A percentile compares a stretch with the other conserved stretches of the same genome.
Conservation (phyloP, 164 flowering plant species). For the Sedum album region DNA sequence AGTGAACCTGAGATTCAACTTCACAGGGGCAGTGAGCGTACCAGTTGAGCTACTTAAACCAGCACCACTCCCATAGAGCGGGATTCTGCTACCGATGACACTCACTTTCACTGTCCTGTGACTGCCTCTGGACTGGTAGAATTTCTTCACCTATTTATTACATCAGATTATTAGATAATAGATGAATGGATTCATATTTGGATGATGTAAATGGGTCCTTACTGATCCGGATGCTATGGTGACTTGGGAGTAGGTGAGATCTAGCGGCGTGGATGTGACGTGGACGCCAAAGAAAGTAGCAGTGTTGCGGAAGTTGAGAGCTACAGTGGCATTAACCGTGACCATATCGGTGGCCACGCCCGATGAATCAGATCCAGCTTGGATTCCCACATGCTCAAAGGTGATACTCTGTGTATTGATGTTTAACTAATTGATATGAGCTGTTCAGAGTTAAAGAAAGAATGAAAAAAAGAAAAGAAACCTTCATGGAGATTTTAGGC, state of each 20-base stretch:
- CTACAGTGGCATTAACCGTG: slow-evolving; percentile 36
- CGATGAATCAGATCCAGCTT: slow-evolving; percentile 37
- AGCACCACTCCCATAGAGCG: slow-evolving; percentile 41
- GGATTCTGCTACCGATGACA: slow-evolving; percentile 25
- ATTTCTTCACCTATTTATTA: slow-evolving; percentile 35
- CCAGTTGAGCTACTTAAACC: slow-evolving; percentile 23
- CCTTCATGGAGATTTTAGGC: slow-evolving; percentile 46
- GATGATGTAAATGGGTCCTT: no score
- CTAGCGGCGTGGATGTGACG: slow-evolving; percentile 33
- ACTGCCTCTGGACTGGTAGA: slow-evolving; percentile 42
- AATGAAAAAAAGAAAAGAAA: no score
- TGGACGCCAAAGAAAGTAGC: slow-evolving; percentile 49
- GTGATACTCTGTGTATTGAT: slow-evolving; percentile 24
- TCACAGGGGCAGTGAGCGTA: slow-evolving; percentile 21
- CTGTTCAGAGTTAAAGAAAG: background rate
- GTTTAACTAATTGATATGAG: no score
- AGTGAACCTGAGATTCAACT: slow-evolving; percentile 28
- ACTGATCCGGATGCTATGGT: slow-evolving; percentile 38
- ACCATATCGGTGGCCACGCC: slow-evolving; percentile 46
- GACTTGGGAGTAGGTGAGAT: slow-evolving; percentile 30
- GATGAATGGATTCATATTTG: no score
- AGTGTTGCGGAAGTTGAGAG: slow-evolving; percentile 29
- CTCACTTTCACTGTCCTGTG: slow-evolving; percentile 24
- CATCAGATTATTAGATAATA: no score
- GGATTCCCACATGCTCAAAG: slow-evolving; percentile 30